Percentiles rank a stretch among this genome's conserved stretches.
These are phyloP conservation scores for Penicillium verhagenii DNA, from an alignment of 495 filamentous ascomycete genomes.

Conservation along the genomic window DNA sequence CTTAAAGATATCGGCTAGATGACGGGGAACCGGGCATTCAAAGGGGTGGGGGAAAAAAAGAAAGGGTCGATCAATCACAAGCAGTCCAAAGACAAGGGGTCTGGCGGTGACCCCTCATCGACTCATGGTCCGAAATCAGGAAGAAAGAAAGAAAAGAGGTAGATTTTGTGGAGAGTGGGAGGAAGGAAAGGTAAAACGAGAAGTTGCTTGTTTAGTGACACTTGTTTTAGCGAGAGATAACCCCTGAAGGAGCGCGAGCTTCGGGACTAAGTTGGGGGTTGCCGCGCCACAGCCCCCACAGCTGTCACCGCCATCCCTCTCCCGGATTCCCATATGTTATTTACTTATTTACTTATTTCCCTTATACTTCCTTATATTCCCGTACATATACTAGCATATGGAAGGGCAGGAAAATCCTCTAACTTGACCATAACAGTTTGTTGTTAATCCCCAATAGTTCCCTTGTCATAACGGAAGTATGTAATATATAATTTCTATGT, in stretches of 20 bases:
- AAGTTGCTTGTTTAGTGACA: slow-evolving; percentile 26
- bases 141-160: slow-evolving; percentile 13
- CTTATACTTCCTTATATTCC: slow-evolving; percentile 2
- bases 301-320: slow-evolving; percentile 30
- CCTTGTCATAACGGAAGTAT: too few relatives aligned
- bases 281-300: slow-evolving; percentile 40
- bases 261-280: slow-evolving; percentile 31
- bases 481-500: background rate
- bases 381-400: too few relatives aligned
- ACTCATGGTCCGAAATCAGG: slow-evolving; percentile 22
- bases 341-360: too few relatives aligned
- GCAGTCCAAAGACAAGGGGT: slow-evolving; percentile 32
- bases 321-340: too few relatives aligned
- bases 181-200: slow-evolving; percentile 18
- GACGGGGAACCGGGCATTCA: slow-evolving; percentile 6
- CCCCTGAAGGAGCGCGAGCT: slow-evolving; percentile 39
- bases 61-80: slow-evolving; percentile 19
- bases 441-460: too few relatives aligned
- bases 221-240: slow-evolving; percentile 41
- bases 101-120: slow-evolving; percentile 29
- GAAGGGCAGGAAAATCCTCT: too few relatives aligned
- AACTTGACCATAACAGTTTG: too few relatives aligned
- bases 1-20: background rate
- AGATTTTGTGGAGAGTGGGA: background rate
- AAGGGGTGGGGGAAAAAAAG: slow-evolving; percentile 6